These are phyloP conservation scores for Vanrija pseudolonga DNA, from an alignment of 1,284 basidiomycete genomes.

Conservation along the genomic window DNA sequence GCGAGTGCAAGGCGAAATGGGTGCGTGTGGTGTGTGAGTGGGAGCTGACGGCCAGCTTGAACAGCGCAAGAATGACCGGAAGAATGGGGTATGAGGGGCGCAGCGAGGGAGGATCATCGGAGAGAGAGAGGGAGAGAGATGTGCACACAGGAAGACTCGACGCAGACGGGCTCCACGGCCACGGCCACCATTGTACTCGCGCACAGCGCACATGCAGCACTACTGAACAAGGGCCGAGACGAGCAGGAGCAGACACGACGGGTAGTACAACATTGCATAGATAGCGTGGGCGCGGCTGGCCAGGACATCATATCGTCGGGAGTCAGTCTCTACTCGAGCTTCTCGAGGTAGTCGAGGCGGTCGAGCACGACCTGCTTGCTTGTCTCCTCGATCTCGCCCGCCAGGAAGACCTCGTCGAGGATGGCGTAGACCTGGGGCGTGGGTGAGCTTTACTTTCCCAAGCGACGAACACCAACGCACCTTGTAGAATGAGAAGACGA, in stretches of 20 bases:
- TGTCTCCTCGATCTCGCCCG: constrained; percentile 97
- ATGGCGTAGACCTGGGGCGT: constrained; percentile 81
- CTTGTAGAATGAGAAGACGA: constrained; percentile 99
- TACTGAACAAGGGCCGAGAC: too few relatives aligned
- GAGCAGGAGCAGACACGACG: too few relatives aligned
- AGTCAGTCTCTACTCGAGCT: constrained; percentile 54
- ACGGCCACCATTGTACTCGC: too few relatives aligned
- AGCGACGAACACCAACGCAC: constrained; percentile 49
- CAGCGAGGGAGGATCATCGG: background rate
- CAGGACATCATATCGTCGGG: background rate
- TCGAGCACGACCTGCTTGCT: constrained; percentile 91
- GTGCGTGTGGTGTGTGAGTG: constrained; percentile 17
- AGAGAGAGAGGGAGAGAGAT: background rate
- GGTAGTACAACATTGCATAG: constrained; percentile 8
- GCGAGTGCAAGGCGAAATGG: constrained; percentile 49
- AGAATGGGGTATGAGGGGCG: background rate
- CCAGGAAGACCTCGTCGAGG: constrained; percentile 96
- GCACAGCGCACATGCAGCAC: too few relatives aligned
- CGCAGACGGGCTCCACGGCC: too few relatives aligned
- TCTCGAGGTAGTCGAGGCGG: constrained; percentile 83
- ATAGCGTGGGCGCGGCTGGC: background rate
- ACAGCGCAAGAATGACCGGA: constrained; percentile 4
- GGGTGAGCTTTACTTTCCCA: constrained; percentile 1
- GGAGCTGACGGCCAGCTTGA: constrained; percentile 4
- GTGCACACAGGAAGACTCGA: too few relatives aligned